A percentile compares a stretch with the other conserved stretches of the same genome.
These are phyloP conservation scores for Carnegiea gigantea DNA, from an alignment of 179 eudicot species.

Conservation along the genomic window DNA sequence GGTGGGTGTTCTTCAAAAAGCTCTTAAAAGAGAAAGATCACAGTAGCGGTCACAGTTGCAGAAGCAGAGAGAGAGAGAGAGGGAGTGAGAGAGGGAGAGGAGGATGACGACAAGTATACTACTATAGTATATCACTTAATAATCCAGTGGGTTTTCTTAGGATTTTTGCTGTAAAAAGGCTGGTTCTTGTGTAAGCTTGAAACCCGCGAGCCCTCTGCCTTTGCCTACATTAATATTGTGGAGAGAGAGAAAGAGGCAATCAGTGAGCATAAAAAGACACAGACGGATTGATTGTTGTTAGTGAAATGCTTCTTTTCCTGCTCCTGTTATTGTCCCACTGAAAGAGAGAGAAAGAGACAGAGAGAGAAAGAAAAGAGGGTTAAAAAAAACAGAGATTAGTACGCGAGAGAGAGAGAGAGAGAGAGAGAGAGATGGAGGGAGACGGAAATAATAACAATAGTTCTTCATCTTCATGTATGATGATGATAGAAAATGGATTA, in stretches of 20 bases:
- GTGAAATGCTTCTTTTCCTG: conserved; percentile 6
- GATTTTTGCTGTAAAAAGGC: conserved; percentile 27
- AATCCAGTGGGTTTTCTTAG: conserved; percentile 27
- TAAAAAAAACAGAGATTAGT: not conserved
- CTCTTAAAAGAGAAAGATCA: not conserved
- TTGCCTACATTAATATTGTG: not conserved
- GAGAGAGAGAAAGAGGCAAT: conserved; percentile 13
- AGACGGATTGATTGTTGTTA: conserved; percentile 20
- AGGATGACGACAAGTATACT: conserved; percentile 12
- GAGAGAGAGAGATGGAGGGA: conserved; percentile 11
- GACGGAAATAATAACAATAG: conserved; percentile 29
- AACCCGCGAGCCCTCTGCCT: conserved; percentile 19
- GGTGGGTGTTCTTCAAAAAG: conserved; percentile 13
- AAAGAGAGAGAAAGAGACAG: not conserved
- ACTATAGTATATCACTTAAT: conserved; percentile 7
- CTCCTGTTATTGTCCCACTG: not conserved
- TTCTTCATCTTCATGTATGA: conserved; percentile 15
- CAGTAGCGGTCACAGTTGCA: not conserved
- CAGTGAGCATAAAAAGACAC: conserved; percentile 28
- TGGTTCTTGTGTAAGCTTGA: conserved; percentile 25
- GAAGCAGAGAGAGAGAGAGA: conserved; percentile 7
- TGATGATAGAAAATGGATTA: conserved; percentile 48
- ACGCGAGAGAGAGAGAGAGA: conserved; percentile 4
- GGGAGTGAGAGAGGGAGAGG: conserved; percentile 1
- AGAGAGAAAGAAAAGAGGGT: not conserved